phyloP scores from a whole-genome alignment of 345 rosid genomes.

The Linum trigynum region DNA sequence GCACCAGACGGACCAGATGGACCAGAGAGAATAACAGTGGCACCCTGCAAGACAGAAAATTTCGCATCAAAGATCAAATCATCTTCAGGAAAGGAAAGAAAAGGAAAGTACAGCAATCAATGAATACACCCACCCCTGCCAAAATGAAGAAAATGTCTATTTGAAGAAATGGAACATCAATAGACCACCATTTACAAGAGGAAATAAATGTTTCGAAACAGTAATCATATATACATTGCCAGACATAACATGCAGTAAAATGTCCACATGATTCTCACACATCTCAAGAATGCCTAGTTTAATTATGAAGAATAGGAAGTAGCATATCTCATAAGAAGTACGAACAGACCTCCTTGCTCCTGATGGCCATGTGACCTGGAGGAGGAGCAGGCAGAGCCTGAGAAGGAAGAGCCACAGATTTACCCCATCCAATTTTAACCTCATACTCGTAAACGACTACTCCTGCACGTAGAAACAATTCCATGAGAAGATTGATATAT shows the following conservation, averaged over 20 bases:
- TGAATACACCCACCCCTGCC: neutral
- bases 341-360: conserved; percentile 87
- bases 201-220: neutral
- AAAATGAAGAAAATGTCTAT: neutral
- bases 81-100: neutral
- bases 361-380: conserved; percentile 98
- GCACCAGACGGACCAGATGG: conserved; percentile 98
- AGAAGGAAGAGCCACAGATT: conserved; percentile 97
- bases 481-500: neutral
- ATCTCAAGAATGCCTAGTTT: too few species aligned
- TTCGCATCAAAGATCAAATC: conserved; percentile 15
- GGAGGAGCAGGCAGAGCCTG: conserved; percentile 99
- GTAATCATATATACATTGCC: neutral
- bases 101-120: neutral
- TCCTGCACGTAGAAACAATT: conserved; percentile 31
- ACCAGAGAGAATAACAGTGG: conserved; percentile 86
- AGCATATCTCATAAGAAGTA: neutral
- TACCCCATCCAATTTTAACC: conserved; percentile 98
- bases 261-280: neutral
- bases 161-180: too few species aligned
- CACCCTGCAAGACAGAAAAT: conserved; percentile 50
- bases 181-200: neutral
- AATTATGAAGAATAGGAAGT: too few species aligned
- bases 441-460: conserved; percentile 92
- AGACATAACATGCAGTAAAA: neutral